Evolutionary conservation across 306 rosid genomes (phyloP).

Genomic region (Glycine latifolia): DNA sequence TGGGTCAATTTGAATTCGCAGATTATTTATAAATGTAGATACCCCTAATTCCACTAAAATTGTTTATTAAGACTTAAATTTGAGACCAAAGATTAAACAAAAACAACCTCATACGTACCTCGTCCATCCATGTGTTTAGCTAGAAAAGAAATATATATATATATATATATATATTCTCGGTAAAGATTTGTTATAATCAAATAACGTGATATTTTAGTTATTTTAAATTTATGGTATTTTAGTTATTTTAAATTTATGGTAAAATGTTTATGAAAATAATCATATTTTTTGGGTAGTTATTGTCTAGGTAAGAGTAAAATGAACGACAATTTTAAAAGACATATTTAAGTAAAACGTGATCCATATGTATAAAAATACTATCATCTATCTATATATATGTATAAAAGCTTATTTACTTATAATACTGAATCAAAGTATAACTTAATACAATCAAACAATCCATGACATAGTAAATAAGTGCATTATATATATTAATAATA

Average conservation of each 20-base stretch:
- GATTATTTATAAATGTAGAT: accelerated
- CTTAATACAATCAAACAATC: no score
- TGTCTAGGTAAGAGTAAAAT: no score
- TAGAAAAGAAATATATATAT: not conserved
- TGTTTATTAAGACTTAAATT: no score
- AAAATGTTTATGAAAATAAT: not conserved
- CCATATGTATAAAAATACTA: not conserved
- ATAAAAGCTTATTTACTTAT: no score
- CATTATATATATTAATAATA: no score
- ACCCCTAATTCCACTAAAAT: no score
- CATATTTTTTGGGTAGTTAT: not conserved
- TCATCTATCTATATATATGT: no score
- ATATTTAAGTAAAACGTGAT: not conserved
- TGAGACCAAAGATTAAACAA: no score
- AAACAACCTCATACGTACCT: no score
- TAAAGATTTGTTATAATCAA: not conserved
- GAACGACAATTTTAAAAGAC: not conserved
- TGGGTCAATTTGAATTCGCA: no score
- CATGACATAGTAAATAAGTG: no score
- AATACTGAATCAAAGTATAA: no score
- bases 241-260: not conserved
- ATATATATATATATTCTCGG: not conserved
- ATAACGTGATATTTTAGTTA: not conserved
- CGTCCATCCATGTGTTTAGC: not conserved
- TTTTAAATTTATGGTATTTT: not conserved